Evolutionary conservation across 768 basidiomycete genomes (phyloP), one percentile per base, ranked within the genome.

Genomic region (Lactarius trivialis): DNA sequence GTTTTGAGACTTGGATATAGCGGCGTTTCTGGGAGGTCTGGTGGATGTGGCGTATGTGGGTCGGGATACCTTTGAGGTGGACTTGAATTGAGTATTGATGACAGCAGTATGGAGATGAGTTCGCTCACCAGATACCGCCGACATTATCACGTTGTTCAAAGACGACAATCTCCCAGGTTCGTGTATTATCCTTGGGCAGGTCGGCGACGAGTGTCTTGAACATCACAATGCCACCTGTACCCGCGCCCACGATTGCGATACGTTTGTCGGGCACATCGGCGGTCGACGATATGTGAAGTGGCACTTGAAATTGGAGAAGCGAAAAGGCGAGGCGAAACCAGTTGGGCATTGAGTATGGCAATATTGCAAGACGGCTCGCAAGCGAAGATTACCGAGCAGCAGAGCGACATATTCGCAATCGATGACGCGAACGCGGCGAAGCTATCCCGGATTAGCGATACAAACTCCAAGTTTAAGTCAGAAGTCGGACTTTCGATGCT

Each of bases 241-340:
- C 83, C 7, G 77, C 81, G 11, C 85, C 85, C 19, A 86, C 74
- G 54, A 85, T 78, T 7, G 79, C 83, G 54, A 85, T 79, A 5
- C 78, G 77, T 71, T 82, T 84, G 1, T 68, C 60, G 48, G 67
- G 61, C 48, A 49, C 19, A 8, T 32, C 39, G 21, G 45, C 21
- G 30, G 11, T 15, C 30, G 39, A 37, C 2, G 36, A 32, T 8
- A 36, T 17, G 24, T 19, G 30, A 9, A 32, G 45, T 7, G 7
- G 43, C 17, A 57, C 26, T 54, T 41, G n/a, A 28, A 26, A 24
- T 55, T 43, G 14, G 58, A 60, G 15, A 49, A 53, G 39, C 30
- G 65, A 50, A 17, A 65, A 51, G 4, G 68, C 56, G 34, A 70
- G 61, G 7, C 68, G 60, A 4, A 61, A 62, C 6, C 65, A 55